Conservation (phyloP, 1,139 yeast species). For the Candida sanyaensis region DNA sequence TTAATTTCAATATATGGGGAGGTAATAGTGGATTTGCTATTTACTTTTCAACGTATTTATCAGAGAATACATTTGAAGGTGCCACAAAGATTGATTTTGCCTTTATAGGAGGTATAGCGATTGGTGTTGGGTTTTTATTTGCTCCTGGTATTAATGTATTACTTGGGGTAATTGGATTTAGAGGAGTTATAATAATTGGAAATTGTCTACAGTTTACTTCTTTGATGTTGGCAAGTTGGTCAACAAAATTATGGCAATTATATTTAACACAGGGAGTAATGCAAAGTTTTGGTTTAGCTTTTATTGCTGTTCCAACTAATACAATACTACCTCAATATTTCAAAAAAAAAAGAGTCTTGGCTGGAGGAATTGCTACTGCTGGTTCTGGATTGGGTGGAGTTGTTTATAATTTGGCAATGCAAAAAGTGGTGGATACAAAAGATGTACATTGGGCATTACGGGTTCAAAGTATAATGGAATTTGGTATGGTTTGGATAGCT, state of each 20-base stretch:
- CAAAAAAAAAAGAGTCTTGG: conserved; percentile 53
- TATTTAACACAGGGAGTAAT: conserved; percentile 54
- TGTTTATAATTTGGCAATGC: conserved; percentile 41
- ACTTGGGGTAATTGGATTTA: conserved; percentile 43
- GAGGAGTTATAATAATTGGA: conserved; percentile 39
- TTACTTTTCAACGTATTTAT: conserved; percentile 48
- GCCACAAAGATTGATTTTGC: conserved; percentile 45
- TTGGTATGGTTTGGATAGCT: conserved; percentile 34
- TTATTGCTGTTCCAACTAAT: conserved; percentile 44
- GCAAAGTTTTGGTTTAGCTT: conserved; percentile 51
- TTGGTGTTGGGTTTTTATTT: conserved; percentile 37
- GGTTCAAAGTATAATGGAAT: conserved; percentile 37
- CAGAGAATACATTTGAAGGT: conserved; percentile 34
- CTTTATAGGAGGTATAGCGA: conserved; percentile 40
- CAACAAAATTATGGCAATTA: conserved; percentile 52
- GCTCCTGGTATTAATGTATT: conserved; percentile 42
- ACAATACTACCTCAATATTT: conserved; percentile 56
- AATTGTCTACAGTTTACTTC: conserved; percentile 52
- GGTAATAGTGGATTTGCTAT: conserved; percentile 56
- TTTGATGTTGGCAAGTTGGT: conserved; percentile 54
- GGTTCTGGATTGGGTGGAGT: conserved; percentile 71
- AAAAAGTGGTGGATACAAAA: conserved; percentile 27
- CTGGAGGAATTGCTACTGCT: conserved; percentile 56
- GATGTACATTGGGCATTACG: conserved; percentile 38
- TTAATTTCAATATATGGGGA: conserved; percentile 54